Percentiles rank a stretch among this genome's conserved stretches.
phyloP scores from a whole-genome alignment of 306 rosid species.

The Trichosanthes cucumerina region DNA sequence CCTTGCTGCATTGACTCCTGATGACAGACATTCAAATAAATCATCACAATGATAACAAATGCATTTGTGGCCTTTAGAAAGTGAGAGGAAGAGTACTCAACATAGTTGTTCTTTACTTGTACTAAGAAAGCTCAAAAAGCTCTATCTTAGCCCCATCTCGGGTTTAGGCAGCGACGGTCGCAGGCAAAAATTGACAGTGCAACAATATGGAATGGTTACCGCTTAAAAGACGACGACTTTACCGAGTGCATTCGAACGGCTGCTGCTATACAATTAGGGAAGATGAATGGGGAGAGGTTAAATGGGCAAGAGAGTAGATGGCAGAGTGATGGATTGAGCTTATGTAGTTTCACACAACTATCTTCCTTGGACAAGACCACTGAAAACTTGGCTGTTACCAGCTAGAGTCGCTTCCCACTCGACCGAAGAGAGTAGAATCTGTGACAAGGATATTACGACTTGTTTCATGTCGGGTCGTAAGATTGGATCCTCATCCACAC shows the following conservation, averaged over 20 bases:
- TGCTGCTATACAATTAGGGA: slow-evolving; percentile 6
- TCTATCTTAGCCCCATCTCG: background rate
- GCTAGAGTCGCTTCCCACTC: slow-evolving; percentile 99
- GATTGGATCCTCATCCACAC: slow-evolving; percentile 92
- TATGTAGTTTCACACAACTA: slow-evolving; percentile 24
- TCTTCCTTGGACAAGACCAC: slow-evolving; percentile 99
- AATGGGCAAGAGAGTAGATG: background rate
- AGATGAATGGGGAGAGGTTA: background rate
- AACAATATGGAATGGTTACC: background rate
- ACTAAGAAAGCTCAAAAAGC: slow-evolving; percentile 2
- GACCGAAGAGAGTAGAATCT: slow-evolving; percentile 71
- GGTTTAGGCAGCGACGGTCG: background rate
- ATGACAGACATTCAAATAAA: background rate
- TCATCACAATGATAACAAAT: background rate
- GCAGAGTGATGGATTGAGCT: slow-evolving; percentile 1
- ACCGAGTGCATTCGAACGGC: background rate
- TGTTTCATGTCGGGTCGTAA: slow-evolving; percentile 88
- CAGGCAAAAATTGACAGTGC: background rate
- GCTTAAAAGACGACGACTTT: background rate
- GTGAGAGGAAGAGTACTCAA: background rate
- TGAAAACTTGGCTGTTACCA: slow-evolving; percentile 94
- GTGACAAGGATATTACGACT: slow-evolving; percentile 82
- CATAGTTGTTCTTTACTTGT: background rate
- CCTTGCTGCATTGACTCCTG: slow-evolving; percentile 1
- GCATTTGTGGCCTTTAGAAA: background rate